Evolutionary conservation across 2,329 filamentous ascomycete genomes (phyloP).

Genomic region (Rugonectria rugulosa): DNA sequence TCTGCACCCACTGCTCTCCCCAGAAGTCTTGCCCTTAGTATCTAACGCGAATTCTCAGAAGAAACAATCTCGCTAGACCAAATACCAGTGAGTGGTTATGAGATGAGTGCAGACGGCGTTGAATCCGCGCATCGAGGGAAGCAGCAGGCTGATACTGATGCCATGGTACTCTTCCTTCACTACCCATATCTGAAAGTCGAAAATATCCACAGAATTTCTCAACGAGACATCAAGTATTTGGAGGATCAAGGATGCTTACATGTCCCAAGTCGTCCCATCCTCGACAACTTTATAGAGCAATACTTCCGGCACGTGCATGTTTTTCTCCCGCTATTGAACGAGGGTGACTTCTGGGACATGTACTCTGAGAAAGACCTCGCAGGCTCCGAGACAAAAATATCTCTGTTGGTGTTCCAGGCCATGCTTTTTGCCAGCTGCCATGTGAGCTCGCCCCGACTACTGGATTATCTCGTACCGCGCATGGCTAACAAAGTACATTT

Average conservation of each 20-base stretch:
- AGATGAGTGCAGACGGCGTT: neutral
- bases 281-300: constrained; percentile 57
- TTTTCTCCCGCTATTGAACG: constrained; percentile 52
- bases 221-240: constrained; percentile 56
- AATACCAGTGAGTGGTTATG: neutral
- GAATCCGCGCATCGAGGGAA: neutral
- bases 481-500: too few relatives aligned
- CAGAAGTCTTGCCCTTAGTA: too few relatives aligned
- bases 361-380: neutral
- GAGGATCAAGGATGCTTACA: constrained; percentile 55
- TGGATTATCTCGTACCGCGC: neutral
- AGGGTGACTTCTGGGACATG: constrained; percentile 45
- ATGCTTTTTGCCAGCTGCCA: constrained; percentile 17
- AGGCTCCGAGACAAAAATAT: neutral
- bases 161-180: constrained; percentile 49
- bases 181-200: constrained; percentile 52
- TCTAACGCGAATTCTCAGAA: neutral
- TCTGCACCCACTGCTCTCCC: too few relatives aligned
- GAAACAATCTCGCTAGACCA: too few relatives aligned
- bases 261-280: constrained; percentile 49
- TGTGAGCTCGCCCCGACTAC: too few relatives aligned
- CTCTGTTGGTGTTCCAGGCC: constrained; percentile 11
- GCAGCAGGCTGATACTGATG: neutral
- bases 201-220: constrained; percentile 44
- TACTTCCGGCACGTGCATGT: constrained; percentile 57